These are phyloP conservation scores for Aphanomyces invadans DNA, from an alignment of 352 stramenopile species.

Conservation along the genomic window DNA sequence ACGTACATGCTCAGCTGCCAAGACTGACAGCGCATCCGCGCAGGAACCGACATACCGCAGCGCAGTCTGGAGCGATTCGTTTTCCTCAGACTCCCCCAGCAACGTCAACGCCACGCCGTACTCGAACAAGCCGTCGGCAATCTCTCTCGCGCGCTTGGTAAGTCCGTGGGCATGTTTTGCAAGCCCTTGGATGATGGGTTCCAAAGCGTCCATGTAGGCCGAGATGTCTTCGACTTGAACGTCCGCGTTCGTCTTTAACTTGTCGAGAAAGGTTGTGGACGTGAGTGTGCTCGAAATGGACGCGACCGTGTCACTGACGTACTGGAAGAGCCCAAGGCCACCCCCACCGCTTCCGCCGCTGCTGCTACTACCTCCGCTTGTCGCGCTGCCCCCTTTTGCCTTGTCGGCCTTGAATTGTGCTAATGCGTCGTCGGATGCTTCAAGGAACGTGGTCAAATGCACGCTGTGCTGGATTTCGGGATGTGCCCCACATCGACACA, in stretches of 20 bases:
- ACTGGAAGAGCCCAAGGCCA: slow-evolving; percentile 72
- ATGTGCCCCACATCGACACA: slow-evolving; percentile 68
- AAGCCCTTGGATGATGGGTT: slow-evolving; percentile 93
- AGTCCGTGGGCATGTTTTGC: slow-evolving; percentile 91
- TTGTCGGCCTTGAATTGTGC: slow-evolving; percentile 51
- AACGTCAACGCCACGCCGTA: slow-evolving; percentile 95
- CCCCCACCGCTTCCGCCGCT: slow-evolving; percentile 32
- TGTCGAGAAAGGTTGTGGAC: slow-evolving; percentile 30
- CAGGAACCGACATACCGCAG: slow-evolving; percentile 89
- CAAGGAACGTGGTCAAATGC: slow-evolving; percentile 77
- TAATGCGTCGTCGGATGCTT: slow-evolving; percentile 66
- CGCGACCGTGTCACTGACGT: slow-evolving; percentile 78
- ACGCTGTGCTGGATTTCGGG: slow-evolving; percentile 79
- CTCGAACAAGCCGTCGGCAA: slow-evolving; percentile 94
- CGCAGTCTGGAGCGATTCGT: slow-evolving; percentile 85
- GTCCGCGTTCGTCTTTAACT: slow-evolving; percentile 87
- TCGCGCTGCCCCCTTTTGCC: too few relatives aligned
- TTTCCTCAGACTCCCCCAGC: slow-evolving; percentile 90
- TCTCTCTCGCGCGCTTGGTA: slow-evolving; percentile 91
- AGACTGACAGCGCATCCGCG: slow-evolving; percentile 85
- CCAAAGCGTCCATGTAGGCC: slow-evolving; percentile 91
- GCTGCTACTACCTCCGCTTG: too few relatives aligned
- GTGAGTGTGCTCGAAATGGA: slow-evolving; percentile 75
- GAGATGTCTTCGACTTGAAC: slow-evolving; percentile 94
- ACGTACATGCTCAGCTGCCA: slow-evolving; percentile 80